Base-by-base conservation (phyloP, 75 land plant genomes). In the Chamaecyparis obtusa region DNA sequence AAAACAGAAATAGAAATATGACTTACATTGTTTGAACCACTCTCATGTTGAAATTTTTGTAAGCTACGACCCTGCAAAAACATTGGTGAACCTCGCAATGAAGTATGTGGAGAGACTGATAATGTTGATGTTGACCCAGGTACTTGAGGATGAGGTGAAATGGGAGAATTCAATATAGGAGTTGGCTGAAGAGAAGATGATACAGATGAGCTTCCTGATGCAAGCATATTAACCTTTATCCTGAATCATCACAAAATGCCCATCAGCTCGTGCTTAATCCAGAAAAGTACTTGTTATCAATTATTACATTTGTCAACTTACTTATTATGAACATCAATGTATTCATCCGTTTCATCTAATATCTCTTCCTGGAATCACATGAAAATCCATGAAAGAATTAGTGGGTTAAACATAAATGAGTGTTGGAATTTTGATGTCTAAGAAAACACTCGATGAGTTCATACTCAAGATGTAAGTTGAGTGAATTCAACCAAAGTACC, bases 261-360 rank as follows among this genome's bases (percentile, higher is more conserved):
- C 48, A 51, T 43, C 51, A 80, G 67, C 3, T 55, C 39, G 54
- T 27, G 77, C 39, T 80, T 27, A 24, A 36, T 15, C 13, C 9
- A 30, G 35, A 11, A 81, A 17, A 74, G 19, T 35, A 86, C 27
- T 41, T 80, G 24, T 56, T 32, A 86, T 37, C 41, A 14, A 75
- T 54, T 51, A 71, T n/a, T 6, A 16, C 33, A 54, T 87, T 60
- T 33, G 21, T 76, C 15, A n/a, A 81, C 74, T 78, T 84, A 94
- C 94, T 88, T 94, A 54, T 89, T 91, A 74, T 94, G 92, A 3
- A 93, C 87, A 54, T 91, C 94, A 30, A 93, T 88, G 85, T 91
- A 91, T 33, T 93, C 93, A 89, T 95, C 97, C 4, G 94, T 95
- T 83, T 95, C 97, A 92, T 95, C 97, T 76, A 92, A 86, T 85